Evolutionary conservation across 2,329 filamentous ascomycete species (phyloP).

Genomic region (Diaporthe sp.): DNA sequence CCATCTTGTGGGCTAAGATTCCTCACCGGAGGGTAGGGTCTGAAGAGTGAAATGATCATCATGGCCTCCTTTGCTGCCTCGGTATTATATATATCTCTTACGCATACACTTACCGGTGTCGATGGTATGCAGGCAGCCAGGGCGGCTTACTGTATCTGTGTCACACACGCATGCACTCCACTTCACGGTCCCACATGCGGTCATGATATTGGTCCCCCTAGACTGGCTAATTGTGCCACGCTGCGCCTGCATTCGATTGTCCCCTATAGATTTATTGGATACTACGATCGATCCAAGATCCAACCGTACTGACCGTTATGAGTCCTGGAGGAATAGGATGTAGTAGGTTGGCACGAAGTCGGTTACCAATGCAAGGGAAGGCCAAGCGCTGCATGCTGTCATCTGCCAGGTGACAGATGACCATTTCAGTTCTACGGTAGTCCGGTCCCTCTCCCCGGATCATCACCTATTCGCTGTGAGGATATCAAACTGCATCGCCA

Average conservation of each 20-base stretch:
- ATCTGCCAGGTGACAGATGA: not conserved
- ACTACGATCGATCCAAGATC: not conserved
- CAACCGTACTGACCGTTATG: not conserved
- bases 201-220: not conserved
- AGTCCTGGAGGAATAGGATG: not conserved
- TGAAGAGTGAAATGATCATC: not conserved
- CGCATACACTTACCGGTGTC: not conserved
- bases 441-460: not conserved
- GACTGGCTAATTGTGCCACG: not conserved
- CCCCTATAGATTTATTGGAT: not conserved
- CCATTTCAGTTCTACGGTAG: too few relatives aligned
- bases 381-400: not conserved
- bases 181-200: not conserved
- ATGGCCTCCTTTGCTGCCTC: not conserved
- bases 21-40: not conserved
- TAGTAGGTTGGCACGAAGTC: not conserved
- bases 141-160: conserved; percentile 12
- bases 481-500: not conserved
- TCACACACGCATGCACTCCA: not conserved
- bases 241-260: not conserved
- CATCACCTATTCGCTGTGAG: not conserved
- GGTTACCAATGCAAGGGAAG: not conserved
- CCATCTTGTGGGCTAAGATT: conserved; percentile 13
- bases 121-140: not conserved
- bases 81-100: not conserved